Percentiles rank a stretch among this genome's conserved stretches.
These are phyloP conservation scores for Diversispora eburnea DNA, from an alignment of 192 early-diverging fungal species.

Conservation along the genomic window DNA sequence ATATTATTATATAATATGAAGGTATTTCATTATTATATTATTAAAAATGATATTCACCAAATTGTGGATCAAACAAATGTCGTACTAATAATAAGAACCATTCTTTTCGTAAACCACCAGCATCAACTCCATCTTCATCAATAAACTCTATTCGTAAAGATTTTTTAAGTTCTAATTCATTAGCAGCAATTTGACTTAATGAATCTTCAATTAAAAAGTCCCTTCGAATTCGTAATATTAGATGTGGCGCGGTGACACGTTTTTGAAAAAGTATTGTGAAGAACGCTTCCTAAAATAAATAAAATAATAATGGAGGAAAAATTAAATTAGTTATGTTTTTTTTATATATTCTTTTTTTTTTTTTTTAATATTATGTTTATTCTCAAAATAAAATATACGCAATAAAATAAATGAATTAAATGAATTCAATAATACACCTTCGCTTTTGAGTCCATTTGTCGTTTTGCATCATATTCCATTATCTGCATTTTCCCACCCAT, in stretches of 20 bases:
- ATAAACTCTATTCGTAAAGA: slow-evolving; percentile 87
- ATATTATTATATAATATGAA: slow-evolving; percentile 7
- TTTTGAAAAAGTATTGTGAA: slow-evolving; percentile 57
- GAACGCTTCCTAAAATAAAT: slow-evolving; percentile 51
- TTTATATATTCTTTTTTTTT: slow-evolving; percentile 14
- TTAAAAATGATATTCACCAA: slow-evolving; percentile 49
- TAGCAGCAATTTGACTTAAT: slow-evolving; percentile 65
- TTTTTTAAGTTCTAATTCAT: slow-evolving; percentile 84
- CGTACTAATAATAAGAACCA: slow-evolving; percentile 94
- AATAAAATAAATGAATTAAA: background rate
- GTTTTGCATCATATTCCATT: slow-evolving; percentile 71
- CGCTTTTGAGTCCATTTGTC: slow-evolving; percentile 72
- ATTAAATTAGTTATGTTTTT: background rate
- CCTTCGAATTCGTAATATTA: slow-evolving; percentile 61
- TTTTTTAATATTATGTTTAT: too few species aligned
- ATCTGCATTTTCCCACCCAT: slow-evolving; percentile 74
- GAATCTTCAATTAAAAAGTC: slow-evolving; percentile 72
- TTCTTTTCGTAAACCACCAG: slow-evolving; percentile 94
- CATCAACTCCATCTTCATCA: slow-evolving; percentile 93
- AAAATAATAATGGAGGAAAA: too few species aligned
- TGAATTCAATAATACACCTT: slow-evolving; percentile 26
- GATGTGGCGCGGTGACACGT: slow-evolving; percentile 46
- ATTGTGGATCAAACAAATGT: slow-evolving; percentile 89
- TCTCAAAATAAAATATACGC: slow-evolving; percentile 26
- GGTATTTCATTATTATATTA: too few species aligned